phyloP scores from a whole-genome alignment of 331 rosid genomes.

The Acacia pycnantha region DNA sequence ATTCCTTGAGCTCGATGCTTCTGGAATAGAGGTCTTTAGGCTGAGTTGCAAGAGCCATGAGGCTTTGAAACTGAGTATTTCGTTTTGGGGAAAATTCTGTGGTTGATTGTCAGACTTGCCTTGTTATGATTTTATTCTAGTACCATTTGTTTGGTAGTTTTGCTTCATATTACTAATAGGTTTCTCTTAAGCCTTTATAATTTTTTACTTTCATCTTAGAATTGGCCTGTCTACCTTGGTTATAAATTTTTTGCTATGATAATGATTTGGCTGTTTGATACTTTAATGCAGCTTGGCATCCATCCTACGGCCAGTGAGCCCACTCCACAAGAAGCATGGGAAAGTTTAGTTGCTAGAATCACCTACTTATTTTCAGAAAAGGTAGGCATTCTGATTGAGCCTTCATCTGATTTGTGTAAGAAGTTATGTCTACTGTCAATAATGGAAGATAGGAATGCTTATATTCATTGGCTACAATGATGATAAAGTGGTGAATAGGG shows the following conservation, averaged over 20 bases:
- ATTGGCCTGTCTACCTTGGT: conserved; percentile 5
- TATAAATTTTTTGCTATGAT: conserved; percentile 16
- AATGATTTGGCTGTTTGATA: conserved; percentile 14
- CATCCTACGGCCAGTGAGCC: conserved; percentile 32
- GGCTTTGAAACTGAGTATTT: neutral
- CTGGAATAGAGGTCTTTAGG: neutral
- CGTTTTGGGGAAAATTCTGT: neutral
- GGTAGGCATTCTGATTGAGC: conserved; percentile 45
- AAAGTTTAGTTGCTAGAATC: conserved; percentile 54
- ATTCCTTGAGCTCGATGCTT: neutral
- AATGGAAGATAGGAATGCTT: conserved; percentile 1
- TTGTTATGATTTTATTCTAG: neutral
- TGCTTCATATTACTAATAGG: neutral
- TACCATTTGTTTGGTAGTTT: conserved; percentile 7
- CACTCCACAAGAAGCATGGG: conserved; percentile 65
- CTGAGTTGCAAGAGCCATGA: neutral
- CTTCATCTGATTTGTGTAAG: neutral
- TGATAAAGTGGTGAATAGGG: conserved; percentile 14
- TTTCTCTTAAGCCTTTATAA: conserved; percentile 1
- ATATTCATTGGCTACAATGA: conserved; percentile 7
- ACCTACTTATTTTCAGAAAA: conserved; percentile 58
- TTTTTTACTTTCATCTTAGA: neutral
- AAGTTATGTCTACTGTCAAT: conserved; percentile 18
- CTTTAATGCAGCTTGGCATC: conserved; percentile 74
- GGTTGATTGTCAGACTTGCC: conserved; percentile 10